These are phyloP conservation scores for Phanerochaete sordida DNA, from an alignment of 768 basidiomycete species.

Conservation along the genomic window DNA sequence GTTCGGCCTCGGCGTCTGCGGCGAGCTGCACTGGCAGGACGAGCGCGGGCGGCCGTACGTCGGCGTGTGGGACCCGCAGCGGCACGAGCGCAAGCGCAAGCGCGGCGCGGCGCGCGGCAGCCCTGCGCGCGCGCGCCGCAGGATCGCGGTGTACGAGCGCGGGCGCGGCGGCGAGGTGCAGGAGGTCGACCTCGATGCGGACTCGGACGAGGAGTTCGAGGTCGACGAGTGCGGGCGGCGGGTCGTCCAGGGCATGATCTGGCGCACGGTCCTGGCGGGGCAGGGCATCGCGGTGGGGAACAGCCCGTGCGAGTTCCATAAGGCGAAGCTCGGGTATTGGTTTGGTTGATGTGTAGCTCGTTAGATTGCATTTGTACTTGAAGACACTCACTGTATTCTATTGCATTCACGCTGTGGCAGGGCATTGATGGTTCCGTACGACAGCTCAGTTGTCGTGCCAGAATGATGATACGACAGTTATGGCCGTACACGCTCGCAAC, in stretches of 20 bases:
- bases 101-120: not conserved
- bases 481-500: too few species aligned
- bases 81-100: not conserved
- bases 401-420: not conserved
- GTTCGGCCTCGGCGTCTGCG: conserved; percentile 65
- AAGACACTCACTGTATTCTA: not conserved
- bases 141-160: not conserved
- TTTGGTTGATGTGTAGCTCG: not conserved
- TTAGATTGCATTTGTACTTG: not conserved
- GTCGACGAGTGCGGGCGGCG: conserved; percentile 26
- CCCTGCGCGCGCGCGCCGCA: too few species aligned
- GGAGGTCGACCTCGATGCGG: not conserved
- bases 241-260: conserved; percentile 17
- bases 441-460: too few species aligned
- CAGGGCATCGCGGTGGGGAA: conserved; percentile 31
- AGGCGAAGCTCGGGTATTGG: conserved; percentile 7
- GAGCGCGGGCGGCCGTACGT: conserved; percentile 15
- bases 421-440: too few species aligned
- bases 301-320: conserved; percentile 32
- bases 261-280: conserved; percentile 20
- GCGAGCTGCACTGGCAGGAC: conserved; percentile 56
- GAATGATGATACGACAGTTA: too few species aligned
- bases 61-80: not conserved
- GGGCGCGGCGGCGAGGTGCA: not conserved
- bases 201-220: not conserved